Conservation (phyloP, 495 filamentous ascomycete species). For the Choiromyces venosus region DNA sequence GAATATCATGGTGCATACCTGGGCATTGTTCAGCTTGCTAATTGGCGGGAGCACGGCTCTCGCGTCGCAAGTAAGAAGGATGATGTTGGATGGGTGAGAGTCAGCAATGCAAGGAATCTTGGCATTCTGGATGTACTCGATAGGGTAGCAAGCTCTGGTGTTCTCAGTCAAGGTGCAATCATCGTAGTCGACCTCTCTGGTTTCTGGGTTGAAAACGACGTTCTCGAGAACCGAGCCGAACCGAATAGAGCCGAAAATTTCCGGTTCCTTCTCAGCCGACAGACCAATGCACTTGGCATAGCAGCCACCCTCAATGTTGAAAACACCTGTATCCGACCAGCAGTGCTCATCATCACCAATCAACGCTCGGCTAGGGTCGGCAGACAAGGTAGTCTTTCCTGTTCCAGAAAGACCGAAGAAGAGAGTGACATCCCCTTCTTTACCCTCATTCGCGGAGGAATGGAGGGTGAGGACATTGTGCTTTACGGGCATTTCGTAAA, state of each 20-base stretch:
- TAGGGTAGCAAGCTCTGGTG: constrained; percentile 92
- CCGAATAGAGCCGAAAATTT: constrained; percentile 93
- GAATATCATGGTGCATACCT: constrained; percentile 42
- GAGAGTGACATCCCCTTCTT: constrained; percentile 85
- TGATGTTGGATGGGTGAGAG: constrained; percentile 92
- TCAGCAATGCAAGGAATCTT: constrained; percentile 89
- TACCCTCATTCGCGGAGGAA: constrained; percentile 87
- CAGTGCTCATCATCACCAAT: constrained; percentile 99
- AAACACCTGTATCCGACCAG: constrained; percentile 94
- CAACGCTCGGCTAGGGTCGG: constrained; percentile 88
- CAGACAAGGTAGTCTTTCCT: constrained; percentile 96
- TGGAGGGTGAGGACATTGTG: constrained; percentile 97
- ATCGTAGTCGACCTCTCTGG: constrained; percentile 88
- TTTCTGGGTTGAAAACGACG: constrained; percentile 89
- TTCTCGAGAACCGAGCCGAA: constrained; percentile 98
- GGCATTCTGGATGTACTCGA: constrained; percentile 97
- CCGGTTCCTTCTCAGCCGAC: constrained; percentile 96
- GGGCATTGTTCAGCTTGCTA: constrained; percentile 89
- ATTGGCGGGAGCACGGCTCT: constrained; percentile 96
- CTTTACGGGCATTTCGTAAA: constrained; percentile 99
- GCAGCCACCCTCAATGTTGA: constrained; percentile 99
- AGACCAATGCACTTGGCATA: constrained; percentile 99
- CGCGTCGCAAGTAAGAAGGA: constrained; percentile 95
- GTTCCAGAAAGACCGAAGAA: constrained; percentile 99
- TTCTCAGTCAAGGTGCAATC: constrained; percentile 94